These are phyloP conservation scores for Lichtheimia corymbifera DNA, from an alignment of 371 early-diverging fungal species.

Conservation along the genomic window DNA sequence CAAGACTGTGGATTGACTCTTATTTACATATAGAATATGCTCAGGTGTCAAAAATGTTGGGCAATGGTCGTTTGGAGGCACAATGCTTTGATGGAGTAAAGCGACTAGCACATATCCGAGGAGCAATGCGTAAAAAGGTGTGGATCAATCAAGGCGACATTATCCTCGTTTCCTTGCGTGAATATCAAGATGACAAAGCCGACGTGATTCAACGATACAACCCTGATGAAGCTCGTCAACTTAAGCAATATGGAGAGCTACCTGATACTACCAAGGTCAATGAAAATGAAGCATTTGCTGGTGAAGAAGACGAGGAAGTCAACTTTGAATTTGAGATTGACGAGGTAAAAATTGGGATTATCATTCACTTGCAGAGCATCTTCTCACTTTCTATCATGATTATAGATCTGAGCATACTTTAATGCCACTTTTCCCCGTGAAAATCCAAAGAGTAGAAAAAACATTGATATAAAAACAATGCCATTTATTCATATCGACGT, in stretches of 20 bases:
- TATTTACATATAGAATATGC: constrained; percentile 89
- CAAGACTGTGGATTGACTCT: neutral
- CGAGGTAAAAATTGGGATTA: constrained; percentile 53
- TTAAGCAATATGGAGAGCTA: constrained; percentile 95
- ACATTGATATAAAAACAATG: too few species aligned
- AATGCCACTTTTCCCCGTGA: too few species aligned
- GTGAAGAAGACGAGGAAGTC: constrained; percentile 77
- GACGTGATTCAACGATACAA: constrained; percentile 98
- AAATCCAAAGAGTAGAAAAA: too few species aligned
- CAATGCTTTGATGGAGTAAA: constrained; percentile 93
- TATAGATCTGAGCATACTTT: too few species aligned
- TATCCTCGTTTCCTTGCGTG: constrained; percentile 92
- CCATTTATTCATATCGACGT: too few species aligned
- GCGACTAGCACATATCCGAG: constrained; percentile 96
- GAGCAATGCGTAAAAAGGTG: constrained; percentile 91
- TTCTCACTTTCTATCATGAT: too few species aligned
- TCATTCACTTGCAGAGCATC: too few species aligned
- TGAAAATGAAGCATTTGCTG: constrained; percentile 73
- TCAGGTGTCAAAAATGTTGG: constrained; percentile 92
- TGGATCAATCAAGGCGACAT: constrained; percentile 98
- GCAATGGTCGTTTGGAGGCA: constrained; percentile 95
- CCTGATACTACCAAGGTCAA: constrained; percentile 90
- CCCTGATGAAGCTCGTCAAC: constrained; percentile 95
- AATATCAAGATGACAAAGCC: constrained; percentile 96
- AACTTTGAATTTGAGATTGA: constrained; percentile 93